Evolutionary conservation across 495 filamentous ascomycete species (phyloP).

Genomic region (Penicillium riverlandense): DNA sequence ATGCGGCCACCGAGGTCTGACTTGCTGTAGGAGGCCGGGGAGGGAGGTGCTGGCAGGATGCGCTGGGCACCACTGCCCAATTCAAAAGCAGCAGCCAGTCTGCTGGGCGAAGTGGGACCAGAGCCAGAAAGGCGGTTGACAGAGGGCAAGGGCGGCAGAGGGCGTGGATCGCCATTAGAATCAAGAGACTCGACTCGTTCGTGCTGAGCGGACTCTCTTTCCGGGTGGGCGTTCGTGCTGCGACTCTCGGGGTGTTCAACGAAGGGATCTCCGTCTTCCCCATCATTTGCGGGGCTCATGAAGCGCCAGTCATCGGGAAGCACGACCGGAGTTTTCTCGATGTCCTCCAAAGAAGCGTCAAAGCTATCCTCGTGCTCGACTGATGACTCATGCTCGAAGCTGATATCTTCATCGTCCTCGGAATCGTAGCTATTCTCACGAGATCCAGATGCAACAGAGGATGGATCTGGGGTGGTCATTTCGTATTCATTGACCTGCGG

Average conservation of each 20-base stretch:
- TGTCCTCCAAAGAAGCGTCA: slow-evolving; percentile 87
- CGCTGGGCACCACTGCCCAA: slow-evolving; percentile 52
- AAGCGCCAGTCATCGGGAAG: slow-evolving; percentile 92
- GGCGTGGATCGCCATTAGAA: slow-evolving; percentile 66
- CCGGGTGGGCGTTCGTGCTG: slow-evolving; percentile 40
- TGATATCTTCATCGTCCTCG: slow-evolving; percentile 63
- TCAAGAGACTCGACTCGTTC: slow-evolving; percentile 57
- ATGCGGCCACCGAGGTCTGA: slow-evolving; percentile 64
- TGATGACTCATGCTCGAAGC: slow-evolving; percentile 62
- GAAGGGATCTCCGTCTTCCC: slow-evolving; percentile 64
- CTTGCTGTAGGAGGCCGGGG: slow-evolving; percentile 55
- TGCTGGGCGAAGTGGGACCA: slow-evolving; percentile 37
- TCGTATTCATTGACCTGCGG: slow-evolving; percentile 96
- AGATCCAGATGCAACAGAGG: slow-evolving; percentile 79
- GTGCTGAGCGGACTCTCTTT: slow-evolving; percentile 21
- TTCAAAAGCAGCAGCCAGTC: slow-evolving; percentile 56
- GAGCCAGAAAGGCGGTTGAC: slow-evolving; percentile 26
- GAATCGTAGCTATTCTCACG: slow-evolving; percentile 90
- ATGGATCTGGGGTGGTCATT: slow-evolving; percentile 91
- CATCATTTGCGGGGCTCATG: slow-evolving; percentile 54
- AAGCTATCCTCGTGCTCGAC: slow-evolving; percentile 81
- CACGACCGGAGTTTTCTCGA: slow-evolving; percentile 94
- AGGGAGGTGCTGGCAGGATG: slow-evolving; percentile 58
- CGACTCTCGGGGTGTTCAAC: slow-evolving; percentile 55
- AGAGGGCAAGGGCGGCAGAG: slow-evolving; percentile 67